Base-by-base conservation (phyloP, 352 stramenopile species). In the Globisporangium rhizosaccharum region DNA sequence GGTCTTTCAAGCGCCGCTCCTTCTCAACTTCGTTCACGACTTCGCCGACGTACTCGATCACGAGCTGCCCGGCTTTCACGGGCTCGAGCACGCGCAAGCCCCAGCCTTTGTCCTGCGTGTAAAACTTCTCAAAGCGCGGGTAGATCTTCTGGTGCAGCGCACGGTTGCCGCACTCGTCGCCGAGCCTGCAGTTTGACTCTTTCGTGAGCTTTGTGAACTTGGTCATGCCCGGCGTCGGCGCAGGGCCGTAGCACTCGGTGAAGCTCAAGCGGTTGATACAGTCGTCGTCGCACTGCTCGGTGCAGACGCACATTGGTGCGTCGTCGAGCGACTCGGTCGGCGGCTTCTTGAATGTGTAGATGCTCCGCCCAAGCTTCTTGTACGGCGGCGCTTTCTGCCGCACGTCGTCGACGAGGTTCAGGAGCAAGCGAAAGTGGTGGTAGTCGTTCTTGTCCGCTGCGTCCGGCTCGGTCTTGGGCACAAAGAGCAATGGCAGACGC, bases 11-110 rank as follows among this genome's bases (percentile, higher is more conserved):
- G 28, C 94, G 86, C 3, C 83, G 72, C 48, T 97, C 78, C 61
- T 98, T 98, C 68, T 93, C 87, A 47, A 86, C 75, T 69, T 97
- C 92, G 56, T 96, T 92, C 59, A 98, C 95, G n/a, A 98, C 88
- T 72, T 98, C 91, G 1, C 94, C 94, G 9, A 97, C 85, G 68
- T 98, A 98, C 71, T 98, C 94, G 57, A 96, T 94, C 25, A 98
- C 89, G 26, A 98, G 68, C 59, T 88, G 83, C 0, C 88, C 88
- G 7, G 79, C 78, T 51, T 89, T 95, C 6, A 97, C 77, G 17
- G 69, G 59, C 52, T 97, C 87, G 17, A 90, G 28, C 15, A 91
- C 68, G 17, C 87, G 75, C 11, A 98, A 70, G n/a, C 80, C 94
- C 89, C 90, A 98, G 25, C 92, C 92, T 70, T 97, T 97, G 7